phyloP scores from a whole-genome alignment of 345 rosid species.

The Ceriops decandra region DNA sequence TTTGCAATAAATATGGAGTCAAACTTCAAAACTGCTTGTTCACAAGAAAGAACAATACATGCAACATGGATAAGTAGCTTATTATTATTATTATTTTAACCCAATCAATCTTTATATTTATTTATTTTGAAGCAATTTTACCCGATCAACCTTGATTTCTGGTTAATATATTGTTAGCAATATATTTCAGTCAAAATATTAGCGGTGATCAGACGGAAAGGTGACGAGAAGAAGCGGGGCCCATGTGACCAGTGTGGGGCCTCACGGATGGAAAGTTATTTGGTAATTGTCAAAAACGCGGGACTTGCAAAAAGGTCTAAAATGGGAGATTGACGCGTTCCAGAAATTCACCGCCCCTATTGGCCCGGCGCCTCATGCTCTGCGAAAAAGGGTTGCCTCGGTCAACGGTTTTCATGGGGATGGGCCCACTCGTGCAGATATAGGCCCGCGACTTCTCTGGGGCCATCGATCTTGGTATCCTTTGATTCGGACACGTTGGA shows the following conservation, averaged over 20 bases:
- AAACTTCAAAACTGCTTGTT: neutral
- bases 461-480: neutral
- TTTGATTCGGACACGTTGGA: slow-evolving; percentile 7
- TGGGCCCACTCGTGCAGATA: slow-evolving; percentile 7
- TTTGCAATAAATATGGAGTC: neutral
- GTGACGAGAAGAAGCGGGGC: neutral
- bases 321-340: slow-evolving; percentile 39
- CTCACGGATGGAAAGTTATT: slow-evolving; percentile 6
- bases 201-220: neutral
- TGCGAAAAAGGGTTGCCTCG: slow-evolving; percentile 20
- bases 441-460: neutral
- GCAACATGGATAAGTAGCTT: too few species aligned
- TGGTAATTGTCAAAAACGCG: neutral
- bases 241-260: slow-evolving; percentile 8
- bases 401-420: slow-evolving; percentile 33
- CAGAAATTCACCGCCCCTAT: slow-evolving; percentile 26
- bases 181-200: too few species aligned
- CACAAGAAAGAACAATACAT: too few species aligned
- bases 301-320: neutral
- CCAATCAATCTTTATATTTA: too few species aligned
- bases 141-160: too few species aligned
- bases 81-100: too few species aligned
- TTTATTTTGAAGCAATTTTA: too few species aligned
- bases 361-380: slow-evolving; percentile 29
- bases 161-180: too few species aligned